phyloP scores from a whole-genome alignment of 306 rosid species.

The Vicia sativa region DNA sequence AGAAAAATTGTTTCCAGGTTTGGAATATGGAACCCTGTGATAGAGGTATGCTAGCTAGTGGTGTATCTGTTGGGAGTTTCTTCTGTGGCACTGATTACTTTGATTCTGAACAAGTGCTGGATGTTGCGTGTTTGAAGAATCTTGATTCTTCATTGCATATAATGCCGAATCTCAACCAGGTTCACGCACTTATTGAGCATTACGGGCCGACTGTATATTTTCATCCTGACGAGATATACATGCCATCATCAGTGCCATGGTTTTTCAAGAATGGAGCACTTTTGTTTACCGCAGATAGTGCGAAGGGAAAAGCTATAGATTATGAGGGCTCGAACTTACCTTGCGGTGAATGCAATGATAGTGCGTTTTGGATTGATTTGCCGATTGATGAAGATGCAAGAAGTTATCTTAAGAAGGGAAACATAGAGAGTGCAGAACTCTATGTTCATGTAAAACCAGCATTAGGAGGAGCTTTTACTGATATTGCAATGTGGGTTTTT shows the following conservation, averaged over 20 bases:
- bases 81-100: slow-evolving; percentile 51
- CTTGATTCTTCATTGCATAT: slow-evolving; percentile 50
- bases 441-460: slow-evolving; percentile 93
- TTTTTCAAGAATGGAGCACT: slow-evolving; percentile 78
- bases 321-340: slow-evolving; percentile 76
- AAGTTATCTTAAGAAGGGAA: slow-evolving; percentile 57
- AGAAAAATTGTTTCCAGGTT: slow-evolving; percentile 50
- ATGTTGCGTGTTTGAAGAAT: slow-evolving; percentile 81
- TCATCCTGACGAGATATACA: slow-evolving; percentile 80
- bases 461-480: slow-evolving; percentile 85
- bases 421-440: slow-evolving; percentile 71
- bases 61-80: slow-evolving; percentile 85
- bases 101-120: slow-evolving; percentile 48
- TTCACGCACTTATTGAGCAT: slow-evolving; percentile 77
- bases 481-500: slow-evolving; percentile 91
- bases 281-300: slow-evolving; percentile 47
- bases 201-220: slow-evolving; percentile 90
- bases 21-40: slow-evolving; percentile 72
- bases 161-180: slow-evolving; percentile 85
- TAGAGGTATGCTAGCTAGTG: slow-evolving; percentile 67
- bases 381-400: slow-evolving; percentile 61
- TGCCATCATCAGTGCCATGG: slow-evolving; percentile 97
- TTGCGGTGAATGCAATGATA: slow-evolving; percentile 64
- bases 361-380: slow-evolving; percentile 81
- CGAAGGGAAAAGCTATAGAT: slow-evolving; percentile 42